Evolutionary conservation across 306 rosid genomes (phyloP).

Genomic region (Cucumis sativus): Cucumber_9930_V3 NC_026656.2:21695001-21695500

Average conservation of each 20-base stretch:
- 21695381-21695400: neutral
- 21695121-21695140: constrained; percentile 61
- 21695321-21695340: neutral
- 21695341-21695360: neutral
- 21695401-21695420: neutral
- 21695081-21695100: constrained; percentile 57
- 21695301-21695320: neutral
- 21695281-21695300: neutral
- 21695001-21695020: neutral
- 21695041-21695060: constrained; percentile 29
- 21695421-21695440: constrained; percentile 55
- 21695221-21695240: neutral
- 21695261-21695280: neutral
- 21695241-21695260: neutral
- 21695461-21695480: constrained; percentile 80
- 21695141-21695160: constrained; percentile 39
- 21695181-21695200: neutral
- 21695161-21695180: neutral
- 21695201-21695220: neutral
- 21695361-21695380: neutral
- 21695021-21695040: neutral
- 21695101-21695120: constrained; percentile 50
- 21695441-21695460: constrained; percentile 76
- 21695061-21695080: constrained; percentile 62
- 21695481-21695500: constrained; percentile 67